A percentile compares a stretch with the other conserved stretches of the same genome.
Conservation (phyloP, 805 yeast genomes). For the Starmerella vaccinii region DNA sequence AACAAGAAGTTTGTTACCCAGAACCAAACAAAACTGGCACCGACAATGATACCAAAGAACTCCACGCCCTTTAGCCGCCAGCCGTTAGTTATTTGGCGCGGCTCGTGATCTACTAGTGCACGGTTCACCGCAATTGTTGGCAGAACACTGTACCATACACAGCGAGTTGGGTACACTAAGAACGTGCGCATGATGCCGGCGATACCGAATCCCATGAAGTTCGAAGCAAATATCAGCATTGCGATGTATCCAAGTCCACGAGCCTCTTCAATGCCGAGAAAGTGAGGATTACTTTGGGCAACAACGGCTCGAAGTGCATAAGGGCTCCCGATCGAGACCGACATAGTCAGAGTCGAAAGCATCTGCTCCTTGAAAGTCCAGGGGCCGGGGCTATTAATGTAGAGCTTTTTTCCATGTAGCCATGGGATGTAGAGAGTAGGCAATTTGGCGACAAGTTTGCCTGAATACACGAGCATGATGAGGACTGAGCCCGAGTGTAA, state of each 20-base stretch:
- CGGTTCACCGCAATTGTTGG: constrained; percentile 50
- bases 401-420: constrained; percentile 7
- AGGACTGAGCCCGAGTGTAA: constrained; percentile 47
- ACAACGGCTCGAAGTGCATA: constrained; percentile 29
- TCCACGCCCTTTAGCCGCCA: constrained; percentile 49
- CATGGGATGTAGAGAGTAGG: constrained; percentile 16
- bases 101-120: constrained; percentile 26
- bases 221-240: constrained; percentile 39
- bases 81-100: constrained; percentile 37
- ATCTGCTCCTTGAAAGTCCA: constrained; percentile 27
- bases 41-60: constrained; percentile 40
- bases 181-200: constrained; percentile 47
- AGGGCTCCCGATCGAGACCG: constrained; percentile 25
- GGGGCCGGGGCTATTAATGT: constrained; percentile 47
- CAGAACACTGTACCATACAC: constrained; percentile 45
- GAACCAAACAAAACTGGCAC: constrained; percentile 43
- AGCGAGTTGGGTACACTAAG: constrained; percentile 37
- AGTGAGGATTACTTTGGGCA: constrained; percentile 28
- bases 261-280: constrained; percentile 24
- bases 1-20: constrained; percentile 64
- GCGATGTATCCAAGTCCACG: constrained; percentile 36
- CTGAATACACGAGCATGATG: constrained; percentile 51
- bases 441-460: constrained; percentile 35
- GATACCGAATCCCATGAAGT: constrained; percentile 44
- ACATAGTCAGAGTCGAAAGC: constrained; percentile 39